A percentile compares a stretch with the other conserved stretches of the same genome.
These are phyloP conservation scores for Sphagnurus paluster DNA, from an alignment of 1,284 basidiomycete genomes.

Conservation along the genomic window DNA sequence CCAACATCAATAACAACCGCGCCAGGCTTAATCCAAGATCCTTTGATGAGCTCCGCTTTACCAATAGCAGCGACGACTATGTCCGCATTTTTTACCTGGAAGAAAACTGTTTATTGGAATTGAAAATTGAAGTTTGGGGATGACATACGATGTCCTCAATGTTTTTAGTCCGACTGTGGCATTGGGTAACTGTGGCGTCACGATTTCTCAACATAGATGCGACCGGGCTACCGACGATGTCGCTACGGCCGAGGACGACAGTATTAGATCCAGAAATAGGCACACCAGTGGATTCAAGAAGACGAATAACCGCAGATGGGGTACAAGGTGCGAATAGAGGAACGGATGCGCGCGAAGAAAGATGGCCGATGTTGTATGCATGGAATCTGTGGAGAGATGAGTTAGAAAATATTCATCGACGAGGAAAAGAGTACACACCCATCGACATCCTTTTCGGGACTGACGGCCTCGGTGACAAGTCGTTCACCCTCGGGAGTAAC, in stretches of 20 bases:
- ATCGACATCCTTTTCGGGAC: conserved; percentile 95
- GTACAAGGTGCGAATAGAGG: conserved; percentile 97
- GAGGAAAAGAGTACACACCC: conserved; percentile 53
- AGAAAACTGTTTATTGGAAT: conserved; percentile 10
- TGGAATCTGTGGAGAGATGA: conserved; percentile 72
- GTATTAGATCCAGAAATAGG: conserved; percentile 77
- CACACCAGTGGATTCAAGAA: conserved; percentile 86
- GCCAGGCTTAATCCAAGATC: conserved; percentile 94
- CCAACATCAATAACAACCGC: conserved; percentile 96
- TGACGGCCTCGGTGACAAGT: conserved; percentile 91
- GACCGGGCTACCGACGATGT: conserved; percentile 98
- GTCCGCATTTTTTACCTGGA: conserved; percentile 82
- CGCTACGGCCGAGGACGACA: conserved; percentile 95
- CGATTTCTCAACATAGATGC: conserved; percentile 86
- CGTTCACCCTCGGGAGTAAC: conserved; percentile 86
- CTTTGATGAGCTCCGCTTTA: conserved; percentile 87
- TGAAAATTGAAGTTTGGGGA: conserved; percentile 6
- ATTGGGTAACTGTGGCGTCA: conserved; percentile 97
- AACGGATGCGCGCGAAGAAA: conserved; percentile 87
- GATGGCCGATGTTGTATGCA: conserved; percentile 97
- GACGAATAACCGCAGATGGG: conserved; percentile 88
- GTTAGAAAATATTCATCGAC: conserved; percentile 13
- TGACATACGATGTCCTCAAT: conserved; percentile 73
- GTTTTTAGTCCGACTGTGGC: conserved; percentile 89
- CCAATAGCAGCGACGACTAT: conserved; percentile 95